Conservation (phyloP, 495 filamentous ascomycete species). For the Aspergillus sparsus region DNA sequence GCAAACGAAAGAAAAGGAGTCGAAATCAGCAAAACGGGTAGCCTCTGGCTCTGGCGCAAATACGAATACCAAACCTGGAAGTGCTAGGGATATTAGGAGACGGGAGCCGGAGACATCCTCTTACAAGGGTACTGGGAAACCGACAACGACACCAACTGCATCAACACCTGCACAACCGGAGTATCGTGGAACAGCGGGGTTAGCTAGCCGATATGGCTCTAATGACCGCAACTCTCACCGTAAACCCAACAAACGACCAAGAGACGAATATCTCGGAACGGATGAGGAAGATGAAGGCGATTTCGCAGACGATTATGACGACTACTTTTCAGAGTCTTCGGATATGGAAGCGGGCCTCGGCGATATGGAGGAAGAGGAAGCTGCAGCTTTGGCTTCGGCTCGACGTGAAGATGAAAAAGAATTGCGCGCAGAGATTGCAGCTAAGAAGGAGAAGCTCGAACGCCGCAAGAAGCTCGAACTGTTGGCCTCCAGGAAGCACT, state of each 20-base stretch:
- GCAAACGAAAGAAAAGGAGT: conserved; percentile 36
- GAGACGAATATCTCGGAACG: conserved; percentile 51
- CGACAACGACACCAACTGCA: conserved; percentile 34
- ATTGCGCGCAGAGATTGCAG: conserved; percentile 50
- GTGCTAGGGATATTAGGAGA: conserved; percentile 24
- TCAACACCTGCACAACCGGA: conserved; percentile 31
- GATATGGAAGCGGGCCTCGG: conserved; percentile 68
- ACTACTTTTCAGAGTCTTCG: conserved; percentile 58
- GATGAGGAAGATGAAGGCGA: conserved; percentile 53
- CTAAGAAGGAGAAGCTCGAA: conserved; percentile 58
- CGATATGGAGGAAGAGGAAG: conserved; percentile 62
- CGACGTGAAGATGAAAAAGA: conserved; percentile 62
- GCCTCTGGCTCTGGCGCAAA: conserved; percentile 24
- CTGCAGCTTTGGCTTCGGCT: conserved; percentile 47
- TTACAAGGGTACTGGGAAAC: conserved; percentile 57
- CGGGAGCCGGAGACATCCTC: conserved; percentile 35
- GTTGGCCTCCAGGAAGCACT: conserved; percentile 45
- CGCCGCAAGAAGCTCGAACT: conserved; percentile 52
- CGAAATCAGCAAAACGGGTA: conserved; percentile 30
- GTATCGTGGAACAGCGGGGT: conserved; percentile 60
- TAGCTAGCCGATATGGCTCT: conserved; percentile 31
- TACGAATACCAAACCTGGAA: conserved; percentile 26
- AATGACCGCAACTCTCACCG: conserved; percentile 39
- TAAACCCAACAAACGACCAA: conserved; percentile 31
- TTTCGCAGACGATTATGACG: conserved; percentile 50